phyloP scores from a whole-genome alignment of 2,329 filamentous ascomycete genomes.

The Paracoccidioides brasiliensis region DNA sequence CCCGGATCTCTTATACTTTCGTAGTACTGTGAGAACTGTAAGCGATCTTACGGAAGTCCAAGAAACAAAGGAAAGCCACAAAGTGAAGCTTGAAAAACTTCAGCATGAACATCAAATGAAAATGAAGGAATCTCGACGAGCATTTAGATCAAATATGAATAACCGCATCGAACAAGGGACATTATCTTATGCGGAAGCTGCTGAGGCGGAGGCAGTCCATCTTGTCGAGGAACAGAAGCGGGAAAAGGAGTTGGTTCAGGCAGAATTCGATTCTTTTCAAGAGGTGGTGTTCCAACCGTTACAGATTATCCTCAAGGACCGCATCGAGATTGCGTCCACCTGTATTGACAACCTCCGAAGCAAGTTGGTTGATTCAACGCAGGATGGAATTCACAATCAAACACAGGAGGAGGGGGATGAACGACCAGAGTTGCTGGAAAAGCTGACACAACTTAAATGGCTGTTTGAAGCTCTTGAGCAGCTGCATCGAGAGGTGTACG shows the following conservation, averaged over 20 bases:
- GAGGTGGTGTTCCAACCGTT: constrained; percentile 69
- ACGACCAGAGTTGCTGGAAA: constrained; percentile 83
- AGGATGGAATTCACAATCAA: constrained; percentile 58
- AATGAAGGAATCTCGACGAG: constrained; percentile 47
- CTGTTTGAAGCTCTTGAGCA: constrained; percentile 88
- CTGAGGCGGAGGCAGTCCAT: constrained; percentile 64
- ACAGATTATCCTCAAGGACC: constrained; percentile 63
- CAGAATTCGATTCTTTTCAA: constrained; percentile 75
- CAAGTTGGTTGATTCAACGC: constrained; percentile 60
- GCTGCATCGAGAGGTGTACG: constrained; percentile 72
- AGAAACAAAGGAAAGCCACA: constrained; percentile 45
- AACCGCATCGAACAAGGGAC: constrained; percentile 63
- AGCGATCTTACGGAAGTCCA: constrained; percentile 62
- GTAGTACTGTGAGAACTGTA: constrained; percentile 58
- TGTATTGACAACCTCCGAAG: constrained; percentile 66
- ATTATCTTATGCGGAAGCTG: constrained; percentile 72
- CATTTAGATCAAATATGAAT: constrained; percentile 63
- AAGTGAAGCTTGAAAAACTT: constrained; percentile 39
- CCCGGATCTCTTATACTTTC: constrained; percentile 68
- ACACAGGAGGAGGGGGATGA: constrained; percentile 93
- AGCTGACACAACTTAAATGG: constrained; percentile 91
- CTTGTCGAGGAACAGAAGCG: constrained; percentile 55
- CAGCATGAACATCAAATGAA: constrained; percentile 40
- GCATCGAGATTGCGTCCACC: constrained; percentile 58
- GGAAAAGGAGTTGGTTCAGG: constrained; percentile 60